Evolutionary conservation across 805 yeast species (phyloP).

Genomic region (Candida mattraensis): DNA sequence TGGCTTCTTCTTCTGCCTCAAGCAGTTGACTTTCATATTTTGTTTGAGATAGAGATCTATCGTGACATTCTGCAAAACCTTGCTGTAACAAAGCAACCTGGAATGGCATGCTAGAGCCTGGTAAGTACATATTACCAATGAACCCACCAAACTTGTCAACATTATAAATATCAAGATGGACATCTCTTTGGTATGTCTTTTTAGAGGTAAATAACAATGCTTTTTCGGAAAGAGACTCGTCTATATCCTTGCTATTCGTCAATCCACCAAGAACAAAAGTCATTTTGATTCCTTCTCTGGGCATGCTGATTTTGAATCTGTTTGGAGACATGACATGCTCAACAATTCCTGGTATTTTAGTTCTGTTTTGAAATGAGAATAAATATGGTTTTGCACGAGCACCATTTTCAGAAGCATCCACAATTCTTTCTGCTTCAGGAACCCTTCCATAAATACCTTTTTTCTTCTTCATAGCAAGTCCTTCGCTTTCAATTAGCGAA

Average conservation of each 20-base stretch:
- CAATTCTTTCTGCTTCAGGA: constrained; percentile 58
- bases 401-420: constrained; percentile 77
- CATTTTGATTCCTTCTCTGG: constrained; percentile 69
- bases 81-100: constrained; percentile 56
- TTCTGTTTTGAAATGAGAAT: constrained; percentile 65
- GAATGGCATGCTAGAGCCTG: constrained; percentile 51
- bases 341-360: constrained; percentile 64
- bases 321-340: constrained; percentile 71
- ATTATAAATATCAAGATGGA: constrained; percentile 64
- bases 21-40: constrained; percentile 53
- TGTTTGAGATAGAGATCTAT: constrained; percentile 58
- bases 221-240: constrained; percentile 40
- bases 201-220: constrained; percentile 56
- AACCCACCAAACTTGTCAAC: constrained; percentile 81
- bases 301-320: constrained; percentile 63
- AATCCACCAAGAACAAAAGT: constrained; percentile 78
- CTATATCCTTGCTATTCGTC: constrained; percentile 40
- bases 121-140: constrained; percentile 64
- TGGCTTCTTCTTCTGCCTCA: constrained; percentile 65
- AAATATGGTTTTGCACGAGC: constrained; percentile 73
- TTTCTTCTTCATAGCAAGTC: constrained; percentile 52
- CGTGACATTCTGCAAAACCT: constrained; percentile 69
- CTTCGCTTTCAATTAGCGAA: constrained; percentile 66
- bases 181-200: constrained; percentile 68
- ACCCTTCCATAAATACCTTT: constrained; percentile 64